Evolutionary conservation across 805 yeast species (phyloP), one percentile per base, ranked within the genome.

Genomic region (Metschnikowia corniflorae): DNA sequence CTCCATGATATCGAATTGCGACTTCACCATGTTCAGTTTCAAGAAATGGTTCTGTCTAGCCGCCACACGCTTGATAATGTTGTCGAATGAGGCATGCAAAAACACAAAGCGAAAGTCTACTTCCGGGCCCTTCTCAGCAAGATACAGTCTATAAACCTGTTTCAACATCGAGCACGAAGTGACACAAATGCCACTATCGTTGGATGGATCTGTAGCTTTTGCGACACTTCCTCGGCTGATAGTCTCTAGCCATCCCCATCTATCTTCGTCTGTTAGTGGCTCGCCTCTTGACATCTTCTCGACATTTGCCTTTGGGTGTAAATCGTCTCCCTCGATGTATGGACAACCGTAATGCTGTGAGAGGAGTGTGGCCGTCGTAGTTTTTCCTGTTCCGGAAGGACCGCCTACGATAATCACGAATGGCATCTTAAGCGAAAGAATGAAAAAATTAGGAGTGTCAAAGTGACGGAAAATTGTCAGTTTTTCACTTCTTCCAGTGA

Each of bases 381-480:
- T 71, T 57, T 93, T 93, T 1, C 98, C 98, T 2, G 96, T 84
- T 7, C 97, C 97, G 0, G 96, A 89, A 0, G 97, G 96, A 0
- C 98, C 98, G 9, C 95, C 96, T 7, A 91, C 78, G 2, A 88
- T 78, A 20, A 77, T 58, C 2, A 78, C 76, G 0, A 55, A 39
- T 12, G 54, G 40, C 49, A 39, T 43, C 6, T 10, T n/a, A 21
- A 21, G 24, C 12, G 12, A 21, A 21, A 21, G 24, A 3, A 21
- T 21, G 24, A 16, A 9, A 7, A 29, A 12, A 20, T 9, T 29
- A 4, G 17, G 31, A 29, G 31, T 9, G 15, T n/a, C n/a, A n/a
- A n/a, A n/a, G n/a, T n/a, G n/a, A n/a, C n/a, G n/a, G n/a, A n/a
- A n/a, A n/a, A n/a, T n/a, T n/a, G n/a, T n/a, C n/a, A n/a, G n/a